Evolutionary conservation across 2,329 filamentous ascomycete species (phyloP), one percentile per base, ranked within the genome.

Genomic region (Fusarium chaquense): DNA sequence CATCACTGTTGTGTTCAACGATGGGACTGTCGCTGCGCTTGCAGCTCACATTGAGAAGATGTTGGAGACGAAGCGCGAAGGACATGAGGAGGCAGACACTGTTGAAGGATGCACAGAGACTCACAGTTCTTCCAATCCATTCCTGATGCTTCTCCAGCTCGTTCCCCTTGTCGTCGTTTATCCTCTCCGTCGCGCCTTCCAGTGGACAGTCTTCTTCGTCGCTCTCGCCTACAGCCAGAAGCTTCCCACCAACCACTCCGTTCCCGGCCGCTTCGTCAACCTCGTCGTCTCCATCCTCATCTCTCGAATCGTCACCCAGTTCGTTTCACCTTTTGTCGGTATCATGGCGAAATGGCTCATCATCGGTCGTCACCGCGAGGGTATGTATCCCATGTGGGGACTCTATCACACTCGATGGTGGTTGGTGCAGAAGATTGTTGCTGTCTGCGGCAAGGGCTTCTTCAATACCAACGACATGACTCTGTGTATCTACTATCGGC

Each of bases 151-250:
- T 0, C 58, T 63, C 0, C 60, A 63, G 1, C 58, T 63, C 0
- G 5, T 63, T 7, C 60, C 60, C 0, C 9, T 63, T 0, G 20
- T 63, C 3, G 12, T 63, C 0, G 32, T 63, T 9, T 63, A 63
- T 1, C 60, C 60, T 0, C 20, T 63, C 16, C 43, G 60, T 1
- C 60, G 60, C 2, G 58, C 60, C 0, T 18, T 63, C 4, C 60
- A 63, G 6, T 63, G 60, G 60, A 63, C 58, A 16, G 33, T 55
- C 2, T 63, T 63, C 30, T 63, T 63, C 6, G 58, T 63, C 1
- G 26, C 60, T 1, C 26, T 63, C 18, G 60, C 60, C 1, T 40
- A 63, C 24, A 63, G 47, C 0, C 60, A 63, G 6, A 63, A 63
- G 3, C 49, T 63, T 4, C 18, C 60, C 2, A 63, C 60, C 4